Conservation (phyloP, 108 stramenopile genomes). For the Nitzschia palea region DNA sequence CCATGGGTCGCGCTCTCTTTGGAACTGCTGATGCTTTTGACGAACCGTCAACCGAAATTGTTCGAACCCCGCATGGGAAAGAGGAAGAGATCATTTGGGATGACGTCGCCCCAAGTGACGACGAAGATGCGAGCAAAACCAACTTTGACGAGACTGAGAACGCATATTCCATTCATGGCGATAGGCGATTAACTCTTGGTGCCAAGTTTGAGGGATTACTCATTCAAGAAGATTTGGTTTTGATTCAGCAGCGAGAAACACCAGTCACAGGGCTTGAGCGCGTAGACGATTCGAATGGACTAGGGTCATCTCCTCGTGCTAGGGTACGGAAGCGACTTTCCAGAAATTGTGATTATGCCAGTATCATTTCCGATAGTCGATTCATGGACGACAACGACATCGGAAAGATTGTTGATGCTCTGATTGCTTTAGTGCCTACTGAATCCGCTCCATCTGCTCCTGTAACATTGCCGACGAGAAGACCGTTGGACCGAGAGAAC, state of each 20-base stretch:
- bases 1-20: constrained; percentile 44
- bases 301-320: constrained; percentile 50
- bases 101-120: constrained; percentile 70
- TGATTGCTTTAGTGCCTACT: constrained; percentile 53
- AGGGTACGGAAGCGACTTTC: constrained; percentile 69
- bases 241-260: constrained; percentile 45
- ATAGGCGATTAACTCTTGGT: constrained; percentile 41
- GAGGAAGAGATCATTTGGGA: constrained; percentile 72
- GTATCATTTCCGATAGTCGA: constrained; percentile 72
- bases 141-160: constrained; percentile 21
- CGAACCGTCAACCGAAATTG: constrained; percentile 12
- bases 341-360: constrained; percentile 58
- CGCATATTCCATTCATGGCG: constrained; percentile 13
- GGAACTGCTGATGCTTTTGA: constrained; percentile 26
- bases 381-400: constrained; percentile 68
- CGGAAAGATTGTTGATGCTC: constrained; percentile 49
- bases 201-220: constrained; percentile 71
- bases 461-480: not conserved
- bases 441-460: not conserved
- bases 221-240: constrained; percentile 55
- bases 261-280: constrained; percentile 82
- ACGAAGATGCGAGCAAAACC: constrained; percentile 52
- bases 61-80: constrained; percentile 59
- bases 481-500: not conserved
- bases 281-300: constrained; percentile 49